phyloP scores from a whole-genome alignment of 306 rosid species.

The Spatholobus suberectus region DNA sequence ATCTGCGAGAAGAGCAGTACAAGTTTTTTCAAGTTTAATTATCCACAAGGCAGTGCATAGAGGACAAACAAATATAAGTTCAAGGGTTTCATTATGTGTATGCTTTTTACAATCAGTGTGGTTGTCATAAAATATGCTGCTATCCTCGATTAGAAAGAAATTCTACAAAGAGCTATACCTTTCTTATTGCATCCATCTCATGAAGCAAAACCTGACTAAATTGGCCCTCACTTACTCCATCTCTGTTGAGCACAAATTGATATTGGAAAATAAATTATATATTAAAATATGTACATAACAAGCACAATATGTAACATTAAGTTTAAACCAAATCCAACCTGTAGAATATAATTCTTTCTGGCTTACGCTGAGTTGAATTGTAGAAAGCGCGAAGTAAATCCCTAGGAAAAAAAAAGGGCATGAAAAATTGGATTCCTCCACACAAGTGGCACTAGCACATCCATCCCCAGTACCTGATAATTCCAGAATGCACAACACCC shows the following conservation, averaged over 20 bases:
- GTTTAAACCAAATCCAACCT: conserved; percentile 53
- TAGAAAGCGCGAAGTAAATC: conserved; percentile 61
- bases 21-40: background rate
- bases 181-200: conserved; percentile 85
- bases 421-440: background rate
- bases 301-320: background rate
- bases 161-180: conserved; percentile 48
- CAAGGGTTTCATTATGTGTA: too few species aligned
- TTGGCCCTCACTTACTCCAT: conserved; percentile 92
- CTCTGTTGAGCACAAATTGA: conserved; percentile 53
- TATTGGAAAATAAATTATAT: background rate
- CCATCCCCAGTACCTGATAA: conserved; percentile 60
- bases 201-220: conserved; percentile 75
- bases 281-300: background rate
- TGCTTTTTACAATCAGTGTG: too few species aligned
- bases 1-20: background rate
- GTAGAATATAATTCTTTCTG: conserved; percentile 75
- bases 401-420: conserved; percentile 46
- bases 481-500: conserved; percentile 63
- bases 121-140: background rate
- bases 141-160: background rate
- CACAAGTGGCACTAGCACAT: background rate
- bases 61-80: too few species aligned
- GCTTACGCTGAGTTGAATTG: conserved; percentile 43
- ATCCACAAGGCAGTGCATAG: background rate